Conservation (phyloP, 163 green algal genomes). For the Scenedesmus sp. region DNA sequence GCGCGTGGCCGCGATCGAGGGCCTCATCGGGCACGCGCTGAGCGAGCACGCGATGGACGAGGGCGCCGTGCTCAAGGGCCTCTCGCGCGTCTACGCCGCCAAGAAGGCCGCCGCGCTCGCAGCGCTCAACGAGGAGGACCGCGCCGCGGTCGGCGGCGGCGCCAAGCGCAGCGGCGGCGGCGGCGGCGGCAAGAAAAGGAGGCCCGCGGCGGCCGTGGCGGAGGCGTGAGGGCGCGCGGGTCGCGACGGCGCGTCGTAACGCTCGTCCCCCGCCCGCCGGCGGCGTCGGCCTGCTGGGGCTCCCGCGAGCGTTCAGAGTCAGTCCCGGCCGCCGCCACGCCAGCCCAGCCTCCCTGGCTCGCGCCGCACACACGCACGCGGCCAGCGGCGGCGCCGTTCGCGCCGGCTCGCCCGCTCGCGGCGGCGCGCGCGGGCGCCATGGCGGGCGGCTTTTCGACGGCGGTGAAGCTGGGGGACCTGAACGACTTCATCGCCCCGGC, state of each 20-base stretch:
- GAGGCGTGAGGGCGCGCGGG: too few relatives aligned
- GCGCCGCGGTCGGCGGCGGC: not conserved
- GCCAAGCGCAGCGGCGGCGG: not conserved
- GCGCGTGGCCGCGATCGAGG: slow-evolving; percentile 86
- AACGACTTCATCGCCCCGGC: slow-evolving; percentile 96
- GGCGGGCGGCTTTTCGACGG: slow-evolving; percentile 70
- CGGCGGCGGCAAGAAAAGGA: not conserved
- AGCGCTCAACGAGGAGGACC: slow-evolving; percentile 51
- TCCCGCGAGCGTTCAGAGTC: too few relatives aligned
- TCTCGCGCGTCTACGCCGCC: slow-evolving; percentile 71
- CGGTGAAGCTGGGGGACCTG: slow-evolving; percentile 88
- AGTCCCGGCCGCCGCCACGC: too few relatives aligned
- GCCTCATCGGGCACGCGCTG: slow-evolving; percentile 74
- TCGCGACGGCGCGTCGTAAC: too few relatives aligned
- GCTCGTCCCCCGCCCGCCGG: too few relatives aligned
- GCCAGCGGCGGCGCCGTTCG: too few relatives aligned
- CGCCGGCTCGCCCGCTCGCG: too few relatives aligned
- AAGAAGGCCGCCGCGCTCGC: slow-evolving; percentile 61
- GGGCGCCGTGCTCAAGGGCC: slow-evolving; percentile 81
- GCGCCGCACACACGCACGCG: too few relatives aligned
- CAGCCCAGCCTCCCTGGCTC: too few relatives aligned
- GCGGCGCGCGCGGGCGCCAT: too few relatives aligned
- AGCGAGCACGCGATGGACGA: slow-evolving; percentile 71
- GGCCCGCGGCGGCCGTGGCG: too few relatives aligned
- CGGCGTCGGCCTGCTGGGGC: too few relatives aligned